Conservation (phyloP, 1,139 yeast species). For the Geotrichum carabidarum region DNA sequence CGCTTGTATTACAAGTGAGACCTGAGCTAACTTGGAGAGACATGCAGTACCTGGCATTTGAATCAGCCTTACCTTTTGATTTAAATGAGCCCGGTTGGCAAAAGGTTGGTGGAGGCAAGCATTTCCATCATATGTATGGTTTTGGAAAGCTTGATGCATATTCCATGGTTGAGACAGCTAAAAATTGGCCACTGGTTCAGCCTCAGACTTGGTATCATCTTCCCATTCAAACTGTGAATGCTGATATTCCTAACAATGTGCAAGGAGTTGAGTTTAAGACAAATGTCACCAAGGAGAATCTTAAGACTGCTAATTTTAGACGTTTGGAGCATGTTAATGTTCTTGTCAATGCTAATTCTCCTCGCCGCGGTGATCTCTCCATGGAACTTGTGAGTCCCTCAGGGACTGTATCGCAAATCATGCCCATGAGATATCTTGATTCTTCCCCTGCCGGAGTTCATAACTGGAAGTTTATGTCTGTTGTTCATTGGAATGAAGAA, state of each 20-base stretch:
- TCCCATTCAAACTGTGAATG: slow-evolving; percentile 40
- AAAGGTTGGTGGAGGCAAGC: slow-evolving; percentile 48
- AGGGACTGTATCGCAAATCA: slow-evolving; percentile 70
- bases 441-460: slow-evolving; percentile 52
- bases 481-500: slow-evolving; percentile 94
- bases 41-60: slow-evolving; percentile 74
- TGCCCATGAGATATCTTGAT: slow-evolving; percentile 65
- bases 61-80: slow-evolving; percentile 64
- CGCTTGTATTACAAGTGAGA: slow-evolving; percentile 73
- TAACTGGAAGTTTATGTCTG: slow-evolving; percentile 95
- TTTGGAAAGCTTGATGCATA: slow-evolving; percentile 90
- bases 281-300: slow-evolving; percentile 46
- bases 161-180: slow-evolving; percentile 66
- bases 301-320: slow-evolving; percentile 57
- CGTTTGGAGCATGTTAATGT: slow-evolving; percentile 83
- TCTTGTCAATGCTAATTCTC: slow-evolving; percentile 62
- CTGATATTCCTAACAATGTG: slow-evolving; percentile 28
- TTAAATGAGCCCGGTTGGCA: slow-evolving; percentile 70
- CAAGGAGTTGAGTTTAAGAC: slow-evolving; percentile 42
- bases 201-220: slow-evolving; percentile 83
- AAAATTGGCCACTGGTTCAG: slow-evolving; percentile 74
- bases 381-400: slow-evolving; percentile 67
- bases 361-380: slow-evolving; percentile 64
- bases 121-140: slow-evolving; percentile 83
- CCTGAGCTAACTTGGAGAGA: slow-evolving; percentile 95